Evolutionary conservation across 2,329 filamentous ascomycete species (phyloP), one percentile per base, ranked within the genome.

Genomic region (Ascochyta lentis): DNA sequence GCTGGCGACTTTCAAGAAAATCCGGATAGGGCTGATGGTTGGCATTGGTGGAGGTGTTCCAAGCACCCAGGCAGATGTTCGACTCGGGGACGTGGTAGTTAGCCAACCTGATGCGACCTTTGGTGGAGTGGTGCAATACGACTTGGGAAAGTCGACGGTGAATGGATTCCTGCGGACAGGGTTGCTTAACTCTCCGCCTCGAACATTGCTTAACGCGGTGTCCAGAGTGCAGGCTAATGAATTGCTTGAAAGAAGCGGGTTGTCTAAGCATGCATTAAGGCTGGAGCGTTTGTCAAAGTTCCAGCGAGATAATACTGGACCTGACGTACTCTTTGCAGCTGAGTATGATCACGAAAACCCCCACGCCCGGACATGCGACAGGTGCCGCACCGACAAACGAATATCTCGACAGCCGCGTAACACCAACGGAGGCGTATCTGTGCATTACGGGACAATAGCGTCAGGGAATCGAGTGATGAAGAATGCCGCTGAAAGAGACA

Each of bases 11-110:
- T 79, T 78, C 54, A 54, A 45, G 6, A 35, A 22, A 2, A 75
- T 79, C 29, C 67, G 61, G 19, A 68, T 80, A 35, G 72, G 71
- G 2, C 65, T 82, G 1, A 73, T 82, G 70, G 78, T 81, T 0
- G 79, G 79, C 16, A 76, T 81, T 34, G 78, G 76, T 0, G 74
- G 75, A 26, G 67, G 67, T 22, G 65, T 67, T n/a, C 62, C 65
- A 9, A 60, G 56, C 33, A 39, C 19, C 4, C 49, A 58, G 35
- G 40, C 37, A 37, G 67, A 69, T 41, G 59, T 68, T 10, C 58
- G 67, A 24, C 64, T 69, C 16, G 67, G 67, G 9, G 67, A 69
- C 22, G 63, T 69, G n/a, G 65, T 67, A 24, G 60, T 68, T 8
- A 65, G 61, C 59, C 45, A 60, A 19, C 65, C 64, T 13, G 10